Evolutionary conservation across 2,329 filamentous ascomycete genomes (phyloP).

Genomic region (Aspergillus ibericus): DNA sequence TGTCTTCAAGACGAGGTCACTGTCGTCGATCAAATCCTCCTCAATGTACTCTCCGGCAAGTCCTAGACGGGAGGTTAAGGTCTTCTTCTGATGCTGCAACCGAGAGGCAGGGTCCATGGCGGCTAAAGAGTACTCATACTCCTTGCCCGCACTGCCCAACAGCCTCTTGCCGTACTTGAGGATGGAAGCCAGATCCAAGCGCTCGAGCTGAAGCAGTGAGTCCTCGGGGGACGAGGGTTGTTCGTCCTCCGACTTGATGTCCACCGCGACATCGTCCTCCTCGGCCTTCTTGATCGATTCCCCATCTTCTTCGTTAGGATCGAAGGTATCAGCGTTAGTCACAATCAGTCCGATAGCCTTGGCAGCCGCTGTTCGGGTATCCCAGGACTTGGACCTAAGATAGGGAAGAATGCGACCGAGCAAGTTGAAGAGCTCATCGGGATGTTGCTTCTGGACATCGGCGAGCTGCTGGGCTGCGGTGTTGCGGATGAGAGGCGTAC

Average conservation of each 20-base stretch:
- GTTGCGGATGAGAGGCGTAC: constrained; percentile 91
- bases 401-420: constrained; percentile 94
- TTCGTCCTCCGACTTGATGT: constrained; percentile 41
- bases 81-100: constrained; percentile 86
- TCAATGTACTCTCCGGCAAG: constrained; percentile 81
- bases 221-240: constrained; percentile 52
- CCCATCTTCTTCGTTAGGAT: constrained; percentile 78
- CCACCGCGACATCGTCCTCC: constrained; percentile 42
- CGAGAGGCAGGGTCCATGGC: constrained; percentile 78
- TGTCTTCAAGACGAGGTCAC: constrained; percentile 56
- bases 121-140: constrained; percentile 81
- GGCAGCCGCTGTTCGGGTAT: constrained; percentile 88
- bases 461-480: constrained; percentile 95
- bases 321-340: constrained; percentile 80
- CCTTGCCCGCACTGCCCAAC: constrained; percentile 75
- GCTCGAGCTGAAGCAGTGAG: constrained; percentile 65
- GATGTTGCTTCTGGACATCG: constrained; percentile 97
- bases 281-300: constrained; percentile 50
- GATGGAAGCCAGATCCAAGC: constrained; percentile 75
- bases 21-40: constrained; percentile 72
- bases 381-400: constrained; percentile 92
- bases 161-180: constrained; percentile 81
- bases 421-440: constrained; percentile 95
- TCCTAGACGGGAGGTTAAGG: constrained; percentile 75
- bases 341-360: constrained; percentile 94